These are phyloP conservation scores for Neurospora sp. DNA, from an alignment of 495 filamentous ascomycete species.

Conservation along the genomic window DNA sequence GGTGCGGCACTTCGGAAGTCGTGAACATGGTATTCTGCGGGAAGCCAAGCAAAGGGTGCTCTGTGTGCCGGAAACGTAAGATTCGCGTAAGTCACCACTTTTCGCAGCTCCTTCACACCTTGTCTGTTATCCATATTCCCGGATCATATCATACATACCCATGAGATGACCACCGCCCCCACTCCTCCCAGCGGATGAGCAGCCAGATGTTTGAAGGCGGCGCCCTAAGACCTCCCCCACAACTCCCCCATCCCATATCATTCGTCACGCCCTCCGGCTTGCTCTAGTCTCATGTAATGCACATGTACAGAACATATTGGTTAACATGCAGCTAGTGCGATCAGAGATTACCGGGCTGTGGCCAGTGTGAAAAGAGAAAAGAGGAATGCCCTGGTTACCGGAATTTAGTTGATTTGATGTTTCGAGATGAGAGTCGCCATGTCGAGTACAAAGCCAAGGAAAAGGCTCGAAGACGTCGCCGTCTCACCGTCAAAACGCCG, in stretches of 20 bases:
- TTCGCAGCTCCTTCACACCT: background rate
- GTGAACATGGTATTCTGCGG: slow-evolving; percentile 60
- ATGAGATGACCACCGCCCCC: background rate
- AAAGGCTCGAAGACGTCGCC: slow-evolving; percentile 22
- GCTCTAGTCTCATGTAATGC: background rate
- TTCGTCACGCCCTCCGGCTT: background rate
- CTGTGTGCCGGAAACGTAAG: slow-evolving; percentile 48
- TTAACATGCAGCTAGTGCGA: slow-evolving; percentile 45
- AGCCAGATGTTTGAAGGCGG: background rate
- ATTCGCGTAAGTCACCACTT: slow-evolving; percentile 26
- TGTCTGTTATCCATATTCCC: background rate
- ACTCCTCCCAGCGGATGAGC: background rate
- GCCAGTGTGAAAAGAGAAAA: slow-evolving; percentile 54
- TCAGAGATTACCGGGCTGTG: slow-evolving; percentile 51
- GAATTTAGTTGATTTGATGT: slow-evolving; percentile 58
- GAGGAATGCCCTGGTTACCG: slow-evolving; percentile 61
- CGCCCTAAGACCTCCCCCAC: background rate
- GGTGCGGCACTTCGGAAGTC: background rate
- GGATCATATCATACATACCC: background rate
- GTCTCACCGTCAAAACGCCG: slow-evolving; percentile 6
- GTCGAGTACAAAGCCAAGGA: slow-evolving; percentile 54
- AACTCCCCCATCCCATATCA: background rate
- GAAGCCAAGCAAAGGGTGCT: slow-evolving; percentile 60
- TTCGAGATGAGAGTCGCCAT: slow-evolving; percentile 61
- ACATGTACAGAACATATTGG: background rate